Base-by-base conservation (phyloP, 2,329 filamentous ascomycete species). In the Pyricularia sp. region DNA sequence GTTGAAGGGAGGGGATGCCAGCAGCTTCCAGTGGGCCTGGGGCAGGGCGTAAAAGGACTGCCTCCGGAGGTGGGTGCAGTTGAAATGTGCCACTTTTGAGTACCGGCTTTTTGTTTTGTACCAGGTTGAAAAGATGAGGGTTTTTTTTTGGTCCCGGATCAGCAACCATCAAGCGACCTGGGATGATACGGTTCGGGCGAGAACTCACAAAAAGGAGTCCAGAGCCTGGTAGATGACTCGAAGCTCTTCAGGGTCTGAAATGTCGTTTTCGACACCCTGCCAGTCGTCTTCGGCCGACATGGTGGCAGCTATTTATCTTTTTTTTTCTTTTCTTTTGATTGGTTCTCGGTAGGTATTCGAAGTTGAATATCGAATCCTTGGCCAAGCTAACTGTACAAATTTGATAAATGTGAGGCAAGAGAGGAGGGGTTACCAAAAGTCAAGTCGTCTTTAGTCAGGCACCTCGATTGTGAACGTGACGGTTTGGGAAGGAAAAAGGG, bases 41-140 rank as follows among this genome's bases (percentile, higher is more conserved):
- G 94, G 93, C 6, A 99, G 84, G 10, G 93, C 92, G 78, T 98
- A 99, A 79, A 99, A 97, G 17, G 93, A 91, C 78, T 95, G 93
- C 31, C 96, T 89, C 26, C 95, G 90, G 23, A 94, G 85, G 78
- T 98, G 94, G 4, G 94, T 98, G 72, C 92, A 90, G 78, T 97
- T 96, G 81, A 91, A 91, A 78, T 98, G 94, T 5, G 94, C 91
- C 28, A 89, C 87, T 74, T 90, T 91, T 72, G 92, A 90, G 78
- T 97, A 97, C 79, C 94, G 92, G 68, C 93, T 96, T 36, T 36
- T 36, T 33, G 2, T 14, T 36, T 36, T 36, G 4, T 30, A 9
- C 31, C 31, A 11, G 10, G 31, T 33, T 12, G 31, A 33, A 33
- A 33, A 17, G 9, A 31, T 55, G 5, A 31, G 42, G 20, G 26